Percentiles rank a stretch among this genome's conserved stretches.
Evolutionary conservation across 495 filamentous ascomycete species (phyloP).

Genomic region (Cenococcum geophilum): DNA sequence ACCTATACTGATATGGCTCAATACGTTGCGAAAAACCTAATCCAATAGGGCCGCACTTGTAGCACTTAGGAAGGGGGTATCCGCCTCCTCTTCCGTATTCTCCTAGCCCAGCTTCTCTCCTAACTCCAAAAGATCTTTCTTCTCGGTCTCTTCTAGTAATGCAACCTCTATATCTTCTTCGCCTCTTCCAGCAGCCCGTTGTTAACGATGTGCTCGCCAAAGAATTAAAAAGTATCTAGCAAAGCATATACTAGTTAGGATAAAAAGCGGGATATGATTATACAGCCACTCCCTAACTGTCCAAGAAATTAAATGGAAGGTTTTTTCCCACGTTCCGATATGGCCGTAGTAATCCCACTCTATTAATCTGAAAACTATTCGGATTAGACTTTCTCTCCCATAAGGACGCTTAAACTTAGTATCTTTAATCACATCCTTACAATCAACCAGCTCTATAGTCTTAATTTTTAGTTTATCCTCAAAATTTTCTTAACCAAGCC

Average conservation of each 20-base stretch:
- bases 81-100: not conserved
- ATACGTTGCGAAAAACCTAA: not conserved
- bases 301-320: constrained; percentile 5
- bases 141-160: constrained; percentile 4
- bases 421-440: constrained; percentile 11
- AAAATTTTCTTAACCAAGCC: not conserved
- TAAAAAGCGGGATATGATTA: not conserved
- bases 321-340: constrained; percentile 9
- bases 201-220: not conserved
- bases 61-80: not conserved
- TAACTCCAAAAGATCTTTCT: constrained; percentile 2
- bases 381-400: constrained; percentile 12
- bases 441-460: constrained; percentile 17
- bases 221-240: not conserved
- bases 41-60: not conserved
- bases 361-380: constrained; percentile 10
- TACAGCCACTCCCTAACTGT: constrained; percentile 5
- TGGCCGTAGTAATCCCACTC: constrained; percentile 27
- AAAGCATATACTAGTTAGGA: constrained; percentile 7
- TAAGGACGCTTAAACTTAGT: constrained; percentile 14
- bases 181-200: not conserved
- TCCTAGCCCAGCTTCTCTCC: not conserved
- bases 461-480: constrained; percentile 13
- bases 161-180: constrained; percentile 19
- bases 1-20: no score